phyloP scores from a whole-genome alignment of 768 basidiomycete genomes.

The Hericium rajendrae region DNA sequence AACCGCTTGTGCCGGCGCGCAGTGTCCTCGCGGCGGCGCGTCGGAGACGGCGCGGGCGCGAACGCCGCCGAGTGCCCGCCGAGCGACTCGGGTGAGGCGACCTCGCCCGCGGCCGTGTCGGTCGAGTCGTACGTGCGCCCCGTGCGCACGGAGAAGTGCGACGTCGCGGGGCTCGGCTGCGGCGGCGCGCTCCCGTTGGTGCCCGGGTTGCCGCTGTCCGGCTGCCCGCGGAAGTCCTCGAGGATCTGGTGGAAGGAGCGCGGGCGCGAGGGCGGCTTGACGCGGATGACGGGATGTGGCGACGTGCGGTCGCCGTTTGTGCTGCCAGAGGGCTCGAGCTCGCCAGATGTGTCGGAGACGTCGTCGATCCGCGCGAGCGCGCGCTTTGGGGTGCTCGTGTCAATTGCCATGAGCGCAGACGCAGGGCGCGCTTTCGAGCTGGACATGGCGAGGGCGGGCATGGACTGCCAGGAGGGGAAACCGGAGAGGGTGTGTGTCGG shows the following conservation, averaged over 20 bases:
- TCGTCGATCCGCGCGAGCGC: slow-evolving; percentile 15
- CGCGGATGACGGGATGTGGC: slow-evolving; percentile 18
- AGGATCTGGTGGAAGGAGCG: slow-evolving; percentile 60
- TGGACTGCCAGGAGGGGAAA: slow-evolving; percentile 48
- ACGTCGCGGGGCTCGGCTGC: slow-evolving; percentile 17
- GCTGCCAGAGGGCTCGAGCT: background rate
- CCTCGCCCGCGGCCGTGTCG: slow-evolving; percentile 6
- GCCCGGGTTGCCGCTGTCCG: background rate
- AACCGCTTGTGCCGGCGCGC: slow-evolving; percentile 57
- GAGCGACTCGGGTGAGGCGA: slow-evolving; percentile 2
- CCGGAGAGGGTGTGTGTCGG: slow-evolving; percentile 43
- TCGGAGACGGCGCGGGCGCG: background rate
- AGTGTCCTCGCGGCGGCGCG: slow-evolving; percentile 47
- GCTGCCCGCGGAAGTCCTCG: slow-evolving; percentile 42
- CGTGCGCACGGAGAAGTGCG: slow-evolving; percentile 19
- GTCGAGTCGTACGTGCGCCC: slow-evolving; percentile 18
- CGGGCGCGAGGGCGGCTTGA: slow-evolving; percentile 31
- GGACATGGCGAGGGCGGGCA: slow-evolving; percentile 25
- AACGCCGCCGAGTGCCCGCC: background rate
- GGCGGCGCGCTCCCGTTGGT: background rate
- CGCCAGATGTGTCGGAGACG: background rate
- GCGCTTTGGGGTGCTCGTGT: slow-evolving; percentile 20
- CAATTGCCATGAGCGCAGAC: slow-evolving; percentile 33
- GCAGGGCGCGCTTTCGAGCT: slow-evolving; percentile 15
- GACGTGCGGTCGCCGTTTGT: slow-evolving; percentile 5